Conservation (phyloP, 1,284 basidiomycete genomes). For the Ganoderma lucidum region DNA sequence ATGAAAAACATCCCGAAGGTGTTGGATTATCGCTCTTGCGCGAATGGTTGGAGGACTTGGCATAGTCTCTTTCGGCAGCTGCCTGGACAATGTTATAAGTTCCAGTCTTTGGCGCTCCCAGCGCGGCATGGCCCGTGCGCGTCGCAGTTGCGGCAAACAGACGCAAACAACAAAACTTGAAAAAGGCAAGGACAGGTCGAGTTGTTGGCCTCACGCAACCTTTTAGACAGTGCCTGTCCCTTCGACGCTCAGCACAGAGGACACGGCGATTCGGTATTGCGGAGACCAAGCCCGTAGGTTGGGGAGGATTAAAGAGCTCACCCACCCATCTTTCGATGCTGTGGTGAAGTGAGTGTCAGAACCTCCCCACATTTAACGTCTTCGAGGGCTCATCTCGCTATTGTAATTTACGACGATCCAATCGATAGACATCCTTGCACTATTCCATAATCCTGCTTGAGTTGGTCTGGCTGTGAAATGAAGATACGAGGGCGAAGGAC, state of each 20-base stretch:
- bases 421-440: not conserved
- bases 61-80: not conserved
- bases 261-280: constrained; percentile 79
- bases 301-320: constrained; percentile 70
- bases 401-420: not conserved
- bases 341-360: constrained; percentile 79
- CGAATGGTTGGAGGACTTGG: constrained; percentile 59
- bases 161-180: constrained; percentile 19
- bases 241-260: constrained; percentile 52
- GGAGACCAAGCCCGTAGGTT: constrained; percentile 55
- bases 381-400: not conserved
- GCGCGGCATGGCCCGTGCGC: not conserved
- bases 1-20: constrained; percentile 42
- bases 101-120: not conserved
- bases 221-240: constrained; percentile 81
- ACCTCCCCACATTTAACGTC: constrained; percentile 61
- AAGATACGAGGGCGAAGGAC: not conserved
- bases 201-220: constrained; percentile 58
- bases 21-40: constrained; percentile 55
- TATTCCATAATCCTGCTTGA: not conserved
- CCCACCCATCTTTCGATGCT: constrained; percentile 45
- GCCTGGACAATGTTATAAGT: not conserved
- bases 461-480: not conserved
- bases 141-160: constrained; percentile 11
- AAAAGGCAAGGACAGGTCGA: constrained; percentile 16